phyloP scores from a whole-genome alignment of 768 basidiomycete species.

The Leccinum subgranulosum region DNA sequence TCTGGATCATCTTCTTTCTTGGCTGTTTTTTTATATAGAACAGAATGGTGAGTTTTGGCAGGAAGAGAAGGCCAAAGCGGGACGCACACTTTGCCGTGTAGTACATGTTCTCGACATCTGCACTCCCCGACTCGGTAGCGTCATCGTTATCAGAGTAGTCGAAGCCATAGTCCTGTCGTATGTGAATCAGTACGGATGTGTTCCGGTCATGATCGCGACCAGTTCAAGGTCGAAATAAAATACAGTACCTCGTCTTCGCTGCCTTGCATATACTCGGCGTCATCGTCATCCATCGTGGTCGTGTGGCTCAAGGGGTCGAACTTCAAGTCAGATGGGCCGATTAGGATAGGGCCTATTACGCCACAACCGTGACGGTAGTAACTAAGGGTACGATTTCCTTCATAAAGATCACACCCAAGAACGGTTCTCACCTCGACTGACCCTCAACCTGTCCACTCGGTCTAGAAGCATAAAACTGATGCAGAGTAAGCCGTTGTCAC shows the following conservation, averaged over 20 bases:
- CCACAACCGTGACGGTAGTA: constrained; percentile 4
- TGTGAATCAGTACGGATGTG: constrained; percentile 2
- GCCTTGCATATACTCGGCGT: constrained; percentile 92
- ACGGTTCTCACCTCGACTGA: no score
- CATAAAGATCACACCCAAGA: no score
- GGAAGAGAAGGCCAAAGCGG: neutral
- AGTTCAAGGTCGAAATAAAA: constrained; percentile 3
- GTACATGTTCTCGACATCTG: constrained; percentile 97
- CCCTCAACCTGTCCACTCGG: no score
- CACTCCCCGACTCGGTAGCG: constrained; percentile 73
- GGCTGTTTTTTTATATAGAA: constrained; percentile 40
- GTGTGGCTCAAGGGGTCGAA: constrained; percentile 4
- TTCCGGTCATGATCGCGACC: neutral
- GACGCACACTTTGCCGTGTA: constrained; percentile 91
- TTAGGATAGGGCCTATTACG: neutral
- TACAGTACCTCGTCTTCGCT: constrained; percentile 75
- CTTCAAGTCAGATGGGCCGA: constrained; percentile 1
- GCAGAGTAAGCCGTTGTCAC: no score
- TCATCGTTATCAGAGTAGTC: constrained; percentile 93
- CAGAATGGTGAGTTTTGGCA: neutral
- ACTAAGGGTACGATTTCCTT: no score
- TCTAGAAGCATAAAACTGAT: no score
- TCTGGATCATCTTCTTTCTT: constrained; percentile 95
- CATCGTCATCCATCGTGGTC: constrained; percentile 79
- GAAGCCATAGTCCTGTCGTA: constrained; percentile 83